phyloP scores from a whole-genome alignment of 176 grass and related monocot species.

The Musa troglodytarum region DNA sequence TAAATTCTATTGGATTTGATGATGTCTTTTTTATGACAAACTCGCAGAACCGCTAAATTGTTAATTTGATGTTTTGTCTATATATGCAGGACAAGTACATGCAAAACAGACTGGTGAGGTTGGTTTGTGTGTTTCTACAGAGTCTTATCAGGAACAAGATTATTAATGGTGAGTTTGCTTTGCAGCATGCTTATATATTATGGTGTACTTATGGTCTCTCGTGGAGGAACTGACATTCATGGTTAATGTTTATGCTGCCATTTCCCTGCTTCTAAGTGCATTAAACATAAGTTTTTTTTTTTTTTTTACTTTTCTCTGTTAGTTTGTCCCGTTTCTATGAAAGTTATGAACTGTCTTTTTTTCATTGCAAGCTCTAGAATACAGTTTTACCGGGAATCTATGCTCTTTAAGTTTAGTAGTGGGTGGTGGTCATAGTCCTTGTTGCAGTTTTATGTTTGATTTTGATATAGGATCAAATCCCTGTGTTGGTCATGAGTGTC shows the following conservation, averaged over 20 bases:
- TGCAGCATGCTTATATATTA: not conserved
- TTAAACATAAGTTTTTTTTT: no score
- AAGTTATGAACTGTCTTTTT: no score
- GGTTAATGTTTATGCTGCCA: not conserved
- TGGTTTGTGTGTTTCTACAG: conserved; percentile 95
- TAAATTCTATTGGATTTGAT: not conserved
- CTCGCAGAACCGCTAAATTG: conserved; percentile 1
- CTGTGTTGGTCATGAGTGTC: no score
- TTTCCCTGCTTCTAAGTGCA: no score
- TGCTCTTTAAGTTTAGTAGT: no score
- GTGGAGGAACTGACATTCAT: not conserved
- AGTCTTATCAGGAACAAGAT: conserved; percentile 97
- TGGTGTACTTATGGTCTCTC: not conserved
- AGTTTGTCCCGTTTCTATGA: no score
- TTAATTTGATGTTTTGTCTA: conserved; percentile 24
- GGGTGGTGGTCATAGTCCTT: no score
- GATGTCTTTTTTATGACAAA: not conserved
- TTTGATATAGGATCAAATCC: no score
- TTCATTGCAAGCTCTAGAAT: no score
- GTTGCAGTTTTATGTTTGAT: no score
- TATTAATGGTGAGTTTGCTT: conserved; percentile 72
- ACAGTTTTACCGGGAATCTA: no score
- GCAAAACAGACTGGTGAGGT: conserved; percentile 95
- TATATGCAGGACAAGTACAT: conserved; percentile 89
- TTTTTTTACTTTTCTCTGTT: no score